phyloP scores from a whole-genome alignment of 352 stramenopile species.

The Thalassiosira oceanica region DNA sequence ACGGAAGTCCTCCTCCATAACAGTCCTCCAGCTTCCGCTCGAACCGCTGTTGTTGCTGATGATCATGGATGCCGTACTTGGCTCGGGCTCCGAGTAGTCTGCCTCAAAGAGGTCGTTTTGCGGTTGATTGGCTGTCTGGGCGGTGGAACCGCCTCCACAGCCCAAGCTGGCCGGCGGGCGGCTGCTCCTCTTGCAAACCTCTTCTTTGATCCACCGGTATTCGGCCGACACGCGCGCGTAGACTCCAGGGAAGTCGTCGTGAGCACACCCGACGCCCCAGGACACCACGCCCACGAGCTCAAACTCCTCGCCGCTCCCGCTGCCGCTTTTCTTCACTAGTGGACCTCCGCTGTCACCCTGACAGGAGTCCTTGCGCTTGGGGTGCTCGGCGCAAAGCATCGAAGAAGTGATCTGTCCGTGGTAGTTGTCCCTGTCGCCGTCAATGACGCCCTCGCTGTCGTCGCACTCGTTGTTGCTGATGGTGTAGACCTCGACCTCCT shows the following conservation, averaged over 20 bases:
- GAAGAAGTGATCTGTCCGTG: slow-evolving; percentile 29
- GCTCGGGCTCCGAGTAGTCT: too few species aligned
- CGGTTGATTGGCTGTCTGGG: not conserved
- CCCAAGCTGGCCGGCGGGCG: slow-evolving; percentile 5
- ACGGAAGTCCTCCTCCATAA: slow-evolving; percentile 14
- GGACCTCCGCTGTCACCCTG: slow-evolving; percentile 58
- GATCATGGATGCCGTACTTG: not conserved
- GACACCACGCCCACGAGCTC: slow-evolving; percentile 70
- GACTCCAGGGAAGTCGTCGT: slow-evolving; percentile 37
- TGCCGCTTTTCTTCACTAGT: slow-evolving; percentile 20
- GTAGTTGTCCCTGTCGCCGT: slow-evolving; percentile 19
- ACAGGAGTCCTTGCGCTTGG: slow-evolving; percentile 48
- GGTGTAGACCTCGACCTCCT: slow-evolving; percentile 25
- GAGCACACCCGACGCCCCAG: slow-evolving; percentile 58
- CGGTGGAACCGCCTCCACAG: not conserved
- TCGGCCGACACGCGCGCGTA: slow-evolving; percentile 25
- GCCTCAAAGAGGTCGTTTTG: not conserved
- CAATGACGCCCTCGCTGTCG: slow-evolving; percentile 11
- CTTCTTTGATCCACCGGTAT: slow-evolving; percentile 25
- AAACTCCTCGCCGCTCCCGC: slow-evolving; percentile 11
- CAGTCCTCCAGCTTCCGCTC: slow-evolving; percentile 3
- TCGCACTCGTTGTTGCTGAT: slow-evolving; percentile 42
- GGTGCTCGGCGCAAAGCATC: slow-evolving; percentile 53
- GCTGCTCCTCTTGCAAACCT: slow-evolving; percentile 3
- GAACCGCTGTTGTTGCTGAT: not conserved